Percentiles rank a stretch among this genome's conserved stretches.
Conservation (phyloP, 2,329 filamentous ascomycete genomes). For the Alternaria metachromatica region DNA sequence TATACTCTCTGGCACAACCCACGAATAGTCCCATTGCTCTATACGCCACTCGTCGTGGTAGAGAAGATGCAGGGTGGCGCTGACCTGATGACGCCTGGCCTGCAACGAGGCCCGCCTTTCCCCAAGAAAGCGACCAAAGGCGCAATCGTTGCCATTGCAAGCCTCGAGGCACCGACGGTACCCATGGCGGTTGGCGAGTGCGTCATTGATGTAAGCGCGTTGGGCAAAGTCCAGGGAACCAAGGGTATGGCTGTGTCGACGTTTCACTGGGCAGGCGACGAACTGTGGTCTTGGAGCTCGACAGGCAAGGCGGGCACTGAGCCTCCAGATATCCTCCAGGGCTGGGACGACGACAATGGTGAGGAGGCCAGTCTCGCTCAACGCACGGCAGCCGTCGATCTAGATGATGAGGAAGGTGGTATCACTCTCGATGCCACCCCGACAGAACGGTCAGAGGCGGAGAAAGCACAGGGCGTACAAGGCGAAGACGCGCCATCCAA, state of each 20-base stretch:
- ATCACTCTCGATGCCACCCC: conserved; percentile 47
- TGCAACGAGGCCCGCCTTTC: conserved; percentile 70
- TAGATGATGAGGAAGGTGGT: conserved; percentile 58
- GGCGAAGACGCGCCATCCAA: conserved; percentile 43
- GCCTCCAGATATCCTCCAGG: conserved; percentile 61
- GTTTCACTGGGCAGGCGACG: conserved; percentile 72
- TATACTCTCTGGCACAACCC: conserved; percentile 73
- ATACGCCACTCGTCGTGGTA: conserved; percentile 67
- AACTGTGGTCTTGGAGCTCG: conserved; percentile 70
- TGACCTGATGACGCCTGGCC: conserved; percentile 72
- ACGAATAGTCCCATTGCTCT: conserved; percentile 66
- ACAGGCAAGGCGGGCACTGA: conserved; percentile 60
- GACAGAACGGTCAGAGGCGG: conserved; percentile 39
- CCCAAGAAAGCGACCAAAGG: conserved; percentile 65
- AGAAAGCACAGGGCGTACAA: conserved; percentile 42
- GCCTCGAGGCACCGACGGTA: conserved; percentile 64
- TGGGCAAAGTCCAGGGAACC: conserved; percentile 63
- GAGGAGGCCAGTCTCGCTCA: conserved; percentile 44
- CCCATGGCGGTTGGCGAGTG: conserved; percentile 70
- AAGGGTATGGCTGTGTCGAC: conserved; percentile 71
- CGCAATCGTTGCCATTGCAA: conserved; percentile 68
- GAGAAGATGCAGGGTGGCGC: conserved; percentile 69
- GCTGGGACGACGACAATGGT: conserved; percentile 53
- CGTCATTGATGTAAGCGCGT: conserved; percentile 65
- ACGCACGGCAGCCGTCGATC: conserved; percentile 49